phyloP scores from a whole-genome alignment of 306 rosid species.

The Geum urbanum region DNA sequence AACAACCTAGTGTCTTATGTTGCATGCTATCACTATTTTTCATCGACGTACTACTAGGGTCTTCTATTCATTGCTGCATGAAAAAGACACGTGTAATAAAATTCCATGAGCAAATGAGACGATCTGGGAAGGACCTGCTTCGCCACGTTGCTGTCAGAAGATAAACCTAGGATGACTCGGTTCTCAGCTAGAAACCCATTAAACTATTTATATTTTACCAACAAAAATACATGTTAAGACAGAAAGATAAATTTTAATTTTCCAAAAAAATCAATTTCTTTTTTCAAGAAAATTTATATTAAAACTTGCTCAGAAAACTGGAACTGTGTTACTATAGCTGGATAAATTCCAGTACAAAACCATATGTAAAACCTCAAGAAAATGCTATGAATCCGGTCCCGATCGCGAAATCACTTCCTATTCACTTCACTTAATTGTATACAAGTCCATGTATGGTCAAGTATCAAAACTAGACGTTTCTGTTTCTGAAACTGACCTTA shows the following conservation, averaged over 20 bases:
- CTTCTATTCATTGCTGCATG: neutral
- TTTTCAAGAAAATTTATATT: neutral
- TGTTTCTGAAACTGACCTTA: neutral
- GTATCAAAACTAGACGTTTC: neutral
- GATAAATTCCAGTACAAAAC: neutral
- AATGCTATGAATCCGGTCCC: neutral
- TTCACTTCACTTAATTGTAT: neutral
- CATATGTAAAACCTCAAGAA: neutral
- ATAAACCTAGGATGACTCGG: neutral
- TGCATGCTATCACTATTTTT: too few species aligned
- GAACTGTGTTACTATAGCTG: neutral
- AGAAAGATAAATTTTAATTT: neutral
- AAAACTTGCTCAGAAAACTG: neutral
- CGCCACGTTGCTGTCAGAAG: slow-evolving; percentile 15
- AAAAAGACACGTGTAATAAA: neutral
- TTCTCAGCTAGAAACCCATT: neutral
- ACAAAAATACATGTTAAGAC: neutral
- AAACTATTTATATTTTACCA: neutral
- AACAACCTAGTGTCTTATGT: too few species aligned
- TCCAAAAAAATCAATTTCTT: neutral
- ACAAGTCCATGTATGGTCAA: neutral
- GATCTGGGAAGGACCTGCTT: neutral
- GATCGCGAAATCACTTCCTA: neutral
- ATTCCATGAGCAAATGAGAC: neutral
- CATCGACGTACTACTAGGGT: neutral